phyloP scores from a whole-genome alignment of 495 filamentous ascomycete species.

The Stereocaulon alpinum region DNA sequence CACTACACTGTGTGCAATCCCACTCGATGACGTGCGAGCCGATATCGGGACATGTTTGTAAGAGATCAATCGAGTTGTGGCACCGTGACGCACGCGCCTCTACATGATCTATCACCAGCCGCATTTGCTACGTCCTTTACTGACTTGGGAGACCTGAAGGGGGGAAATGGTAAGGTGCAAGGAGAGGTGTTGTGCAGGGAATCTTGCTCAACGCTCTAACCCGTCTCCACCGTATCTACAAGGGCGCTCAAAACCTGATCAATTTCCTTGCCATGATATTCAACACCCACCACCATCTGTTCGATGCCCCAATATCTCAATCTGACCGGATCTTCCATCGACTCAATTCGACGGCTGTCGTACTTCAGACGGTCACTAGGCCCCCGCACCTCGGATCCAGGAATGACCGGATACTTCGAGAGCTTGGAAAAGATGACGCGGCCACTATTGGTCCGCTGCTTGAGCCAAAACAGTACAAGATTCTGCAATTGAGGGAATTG shows the following conservation, averaged over 20 bases:
- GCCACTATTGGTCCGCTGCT: background rate
- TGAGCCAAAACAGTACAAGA: background rate
- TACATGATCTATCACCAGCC: no score
- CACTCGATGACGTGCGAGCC: no score
- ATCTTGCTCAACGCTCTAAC: background rate
- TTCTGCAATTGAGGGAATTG: background rate
- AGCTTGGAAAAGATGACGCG: background rate
- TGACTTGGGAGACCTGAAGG: no score
- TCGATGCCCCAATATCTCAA: background rate
- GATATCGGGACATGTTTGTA: no score
- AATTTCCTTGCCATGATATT: slow-evolving; percentile 1
- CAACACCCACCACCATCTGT: background rate
- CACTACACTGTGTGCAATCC: no score
- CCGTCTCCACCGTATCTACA: background rate
- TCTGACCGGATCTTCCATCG: background rate
- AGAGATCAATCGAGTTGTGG: no score
- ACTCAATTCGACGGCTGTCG: background rate
- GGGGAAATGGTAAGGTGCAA: no score
- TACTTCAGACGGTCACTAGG: background rate
- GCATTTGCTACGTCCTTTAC: no score
- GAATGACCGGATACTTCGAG: background rate
- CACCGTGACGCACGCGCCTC: no score
- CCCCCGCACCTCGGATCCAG: background rate
- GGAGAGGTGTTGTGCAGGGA: no score
- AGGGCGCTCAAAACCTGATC: background rate